phyloP scores from a whole-genome alignment of 495 filamentous ascomycete genomes.

The Xylaria sp. region DNA sequence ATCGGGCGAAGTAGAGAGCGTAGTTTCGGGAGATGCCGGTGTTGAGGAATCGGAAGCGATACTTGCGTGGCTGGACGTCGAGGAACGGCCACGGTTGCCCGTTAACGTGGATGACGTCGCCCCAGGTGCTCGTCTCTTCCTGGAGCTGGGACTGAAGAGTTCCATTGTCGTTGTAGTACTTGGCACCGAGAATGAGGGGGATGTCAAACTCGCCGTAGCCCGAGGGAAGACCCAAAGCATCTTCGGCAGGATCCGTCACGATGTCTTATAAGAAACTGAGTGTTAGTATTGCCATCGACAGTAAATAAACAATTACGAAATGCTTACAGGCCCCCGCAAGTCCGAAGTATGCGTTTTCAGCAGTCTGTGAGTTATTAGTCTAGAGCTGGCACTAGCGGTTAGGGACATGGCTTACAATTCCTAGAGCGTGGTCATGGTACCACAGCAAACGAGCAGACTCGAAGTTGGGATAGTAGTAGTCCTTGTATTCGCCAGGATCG shows the following conservation, averaged over 20 bases:
- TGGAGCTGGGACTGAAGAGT: constrained; percentile 46
- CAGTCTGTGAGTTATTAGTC: constrained; percentile 45
- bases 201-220: constrained; percentile 59
- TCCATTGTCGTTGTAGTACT: constrained; percentile 58
- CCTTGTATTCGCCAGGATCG: constrained; percentile 58
- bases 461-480: constrained; percentile 66
- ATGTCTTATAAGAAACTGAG: constrained; percentile 31
- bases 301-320: not conserved
- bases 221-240: constrained; percentile 51
- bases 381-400: not conserved
- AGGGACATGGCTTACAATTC: constrained; percentile 32
- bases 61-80: constrained; percentile 63
- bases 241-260: constrained; percentile 53
- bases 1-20: constrained; percentile 49
- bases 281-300: not conserved
- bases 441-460: constrained; percentile 59
- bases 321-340: constrained; percentile 51
- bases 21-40: constrained; percentile 58
- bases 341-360: constrained; percentile 61
- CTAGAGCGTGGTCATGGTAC: constrained; percentile 64
- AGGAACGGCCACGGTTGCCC: constrained; percentile 63
- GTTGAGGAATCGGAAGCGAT: constrained; percentile 61
- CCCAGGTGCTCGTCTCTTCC: constrained; percentile 55
- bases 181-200: constrained; percentile 56
- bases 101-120: constrained; percentile 64